phyloP scores from a whole-genome alignment of 257 asterid species.

The Fraxinus quadrangulata region DNA sequence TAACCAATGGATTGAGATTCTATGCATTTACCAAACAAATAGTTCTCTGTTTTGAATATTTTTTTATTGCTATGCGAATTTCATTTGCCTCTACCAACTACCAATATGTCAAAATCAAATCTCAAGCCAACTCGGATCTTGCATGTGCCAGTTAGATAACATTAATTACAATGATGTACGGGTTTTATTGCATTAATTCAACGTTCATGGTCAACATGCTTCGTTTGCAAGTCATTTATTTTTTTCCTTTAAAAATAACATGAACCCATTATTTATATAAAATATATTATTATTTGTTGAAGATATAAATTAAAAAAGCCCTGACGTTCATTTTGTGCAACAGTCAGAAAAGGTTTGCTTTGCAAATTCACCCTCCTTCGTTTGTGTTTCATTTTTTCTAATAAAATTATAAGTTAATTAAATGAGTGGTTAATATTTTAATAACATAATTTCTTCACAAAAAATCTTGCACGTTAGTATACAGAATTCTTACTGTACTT shows the following conservation, averaged over 20 bases:
- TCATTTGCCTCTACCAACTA: conserved; percentile 8
- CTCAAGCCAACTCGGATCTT: conserved; percentile 3
- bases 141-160: not conserved
- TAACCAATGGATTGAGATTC: not conserved
- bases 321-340: not conserved
- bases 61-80: conserved; percentile 15
- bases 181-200: no score
- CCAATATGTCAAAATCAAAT: conserved; percentile 17
- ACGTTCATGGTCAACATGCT: conserved; percentile 6
- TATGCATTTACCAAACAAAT: not conserved
- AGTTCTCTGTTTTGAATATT: conserved; percentile 22
- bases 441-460: conserved; percentile 8
- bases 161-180: conserved; percentile 15
- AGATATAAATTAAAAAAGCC: not conserved
- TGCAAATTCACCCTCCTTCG: not conserved
- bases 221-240: conserved; percentile 20
- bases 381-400: no score
- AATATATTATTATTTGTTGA: no score
- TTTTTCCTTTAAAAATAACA: not conserved
- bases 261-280: not conserved
- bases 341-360: not conserved
- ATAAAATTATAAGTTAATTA: no score
- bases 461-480: conserved; percentile 7
- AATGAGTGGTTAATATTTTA: not conserved
- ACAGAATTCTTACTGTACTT: not conserved